Evolutionary conservation across 2,329 filamentous ascomycete genomes (phyloP), one percentile per base, ranked within the genome.

Genomic region (Aspergillus hiratsukae): DNA sequence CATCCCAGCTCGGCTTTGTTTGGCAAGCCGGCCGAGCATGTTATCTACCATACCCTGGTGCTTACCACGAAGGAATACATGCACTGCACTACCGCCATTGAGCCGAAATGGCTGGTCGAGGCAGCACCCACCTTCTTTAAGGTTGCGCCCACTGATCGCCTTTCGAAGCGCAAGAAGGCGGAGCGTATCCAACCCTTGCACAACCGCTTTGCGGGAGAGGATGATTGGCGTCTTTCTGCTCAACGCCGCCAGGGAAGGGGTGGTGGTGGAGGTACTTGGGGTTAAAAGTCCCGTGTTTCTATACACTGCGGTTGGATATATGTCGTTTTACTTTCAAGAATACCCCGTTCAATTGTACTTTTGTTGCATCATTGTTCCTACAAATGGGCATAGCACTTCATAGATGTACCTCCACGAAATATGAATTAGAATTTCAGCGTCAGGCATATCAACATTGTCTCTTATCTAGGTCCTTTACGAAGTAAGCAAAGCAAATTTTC

Each of bases 81-180:
- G 94, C 92, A 96, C 69, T 90, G 85, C 70, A 94, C 91, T 14
- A 96, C 91, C 3, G 84, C 84, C 3, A 97, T 99, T 67, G 94
- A 99, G 76, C 93, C 94, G 8, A 96, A 96, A 73, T 87, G 85
- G 85, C 83, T 99, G 23, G 91, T 97, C 1, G 92, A 97, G 67
- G 93, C 92, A 11, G 94, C 95, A n/a, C 94, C 95, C 9, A 97
- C 91, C 0, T 99, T 97, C 79, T 99, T 97, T 85, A 96, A 96
- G 82, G 91, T 97, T 4, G 93, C 94, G 19, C 87, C 90, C 0
- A 93, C 88, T 37, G 91, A 97, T 70, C 81, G 85, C 55, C 75
- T 99, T 67, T 93, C 88, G 62, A 97, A 96, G 82, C 80, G 94
- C 68, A 94, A 95, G 83, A 88, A 90, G 80, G 90, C 90, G 0